Base-by-base conservation (phyloP, 768 basidiomycete species). In the Cystofilobasidium bisporidii region DNA sequence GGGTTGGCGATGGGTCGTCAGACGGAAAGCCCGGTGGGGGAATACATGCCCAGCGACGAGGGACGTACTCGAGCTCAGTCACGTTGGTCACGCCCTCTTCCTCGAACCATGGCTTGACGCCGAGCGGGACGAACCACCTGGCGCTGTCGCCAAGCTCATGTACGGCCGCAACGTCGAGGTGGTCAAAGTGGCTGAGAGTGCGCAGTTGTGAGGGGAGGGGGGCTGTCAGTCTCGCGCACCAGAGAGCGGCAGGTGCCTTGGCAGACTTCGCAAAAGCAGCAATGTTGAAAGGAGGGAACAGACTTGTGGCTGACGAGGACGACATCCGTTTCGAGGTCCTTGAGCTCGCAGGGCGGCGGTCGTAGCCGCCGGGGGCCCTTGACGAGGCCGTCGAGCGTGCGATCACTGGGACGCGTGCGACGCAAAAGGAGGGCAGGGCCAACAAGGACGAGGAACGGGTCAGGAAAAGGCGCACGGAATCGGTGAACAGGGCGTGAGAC, bases 241-340 rank as follows among this genome's bases (percentile, higher is more conserved):
- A n/a, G n/a, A n/a, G n/a, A n/a, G n/a, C n/a, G n/a, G n/a, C n/a
- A n/a, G n/a, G n/a, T n/a, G n/a, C n/a, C n/a, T n/a, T n/a, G n/a
- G n/a, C n/a, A n/a, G n/a, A n/a, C n/a, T n/a, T n/a, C 40, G 45
- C 40, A 48, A 10, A 26, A 18, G 30, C n/a, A n/a, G n/a, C n/a
- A n/a, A n/a, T n/a, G n/a, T n/a, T n/a, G n/a, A n/a, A n/a, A n/a
- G 12, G 38, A 30, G 9, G n/a, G 28, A 22, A 68, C 74, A 56
- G 30, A 76, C 74, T 77, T 74, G 70, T 77, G 77, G 3, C 75
- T 76, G 11, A 78, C 72, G 24, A 77, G 71, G 10, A 77, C 76
- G 43, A 77, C 64, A 60, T 78, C 76, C 3, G 77, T 72, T 26
- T 71, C 53, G 22, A 77, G 69, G 18, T 76, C 72, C 22, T 69